Base-by-base conservation (phyloP, 75 land plant species). In the Selaginella tamariscina region DNA sequence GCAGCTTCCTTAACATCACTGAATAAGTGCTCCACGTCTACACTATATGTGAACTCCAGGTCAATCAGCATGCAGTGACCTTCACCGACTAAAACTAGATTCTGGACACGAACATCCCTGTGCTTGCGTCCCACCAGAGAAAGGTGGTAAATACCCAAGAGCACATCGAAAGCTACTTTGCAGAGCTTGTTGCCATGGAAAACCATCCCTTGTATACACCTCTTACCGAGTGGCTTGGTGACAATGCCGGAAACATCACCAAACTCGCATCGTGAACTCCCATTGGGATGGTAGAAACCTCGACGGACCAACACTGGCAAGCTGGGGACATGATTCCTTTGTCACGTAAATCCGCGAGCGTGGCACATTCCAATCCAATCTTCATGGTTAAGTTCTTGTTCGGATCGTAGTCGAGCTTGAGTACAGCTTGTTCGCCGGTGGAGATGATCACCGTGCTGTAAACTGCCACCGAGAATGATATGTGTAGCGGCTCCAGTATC, bases 281-380 rank as follows among this genome's bases (percentile, higher is more conserved):
- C 49, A 39, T 5, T 5, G 5, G 49, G 49, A 15, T 15, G 49
- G 15, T 39, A 39, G 49, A 39, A 39, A 39, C 49, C 49, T 5
- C 49, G 49, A 39, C 49, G 49, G 5, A 39, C 49, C 49, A 39
- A 39, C 49, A 39, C 49, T 39, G 49, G 49, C 49, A 39, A 39
- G 49, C 49, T 39, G 11, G 49, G 49, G 49, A 39, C 49, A 39
- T 39, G 49, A 39, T 39, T 15, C 49, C 49, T 39, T 5, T 15
- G 49, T 39, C 49, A 15, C 49, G 49, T 15, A 39, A 15, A 39
- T 39, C 49, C 11, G 49, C 49, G 15, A 39, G 49, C 49, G 49
- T 15, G 15, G 49, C 49, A 39, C 49, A 39, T 15, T 39, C 49
- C 15, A 39, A 39, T 5, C 49, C 49, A 15, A 39, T 39, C 49